phyloP scores from a whole-genome alignment of 2,329 filamentous ascomycete species.

The Dendryphion nanum region DNA sequence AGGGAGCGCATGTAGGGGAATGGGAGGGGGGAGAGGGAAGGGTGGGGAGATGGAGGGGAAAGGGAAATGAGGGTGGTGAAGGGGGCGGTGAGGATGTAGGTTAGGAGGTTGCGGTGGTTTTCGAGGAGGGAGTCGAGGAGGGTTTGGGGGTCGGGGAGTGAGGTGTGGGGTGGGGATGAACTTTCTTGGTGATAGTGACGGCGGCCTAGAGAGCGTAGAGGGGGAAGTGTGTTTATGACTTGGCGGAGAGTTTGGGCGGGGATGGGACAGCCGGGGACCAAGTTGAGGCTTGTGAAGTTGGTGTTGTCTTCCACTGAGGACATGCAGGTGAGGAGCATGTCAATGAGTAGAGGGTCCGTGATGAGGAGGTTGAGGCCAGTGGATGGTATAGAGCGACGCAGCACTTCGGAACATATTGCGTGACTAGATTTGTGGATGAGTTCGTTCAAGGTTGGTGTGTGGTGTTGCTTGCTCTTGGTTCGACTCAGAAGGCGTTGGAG shows the following conservation, averaged over 20 bases:
- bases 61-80: constrained; percentile 3
- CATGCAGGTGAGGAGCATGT: constrained; percentile 5
- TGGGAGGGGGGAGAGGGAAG: background rate
- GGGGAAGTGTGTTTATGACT: constrained; percentile 1
- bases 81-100: constrained; percentile 1
- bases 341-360: constrained; percentile 5
- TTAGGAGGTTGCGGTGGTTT: constrained; percentile 1
- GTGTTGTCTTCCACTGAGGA: background rate
- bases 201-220: too few species aligned
- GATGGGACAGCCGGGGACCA: constrained; percentile 5
- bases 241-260: background rate
- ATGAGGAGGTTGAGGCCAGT: constrained; percentile 3
- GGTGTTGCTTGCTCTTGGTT: too few species aligned
- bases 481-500: too few species aligned
- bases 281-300: background rate
- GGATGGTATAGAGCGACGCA: background rate
- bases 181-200: too few species aligned
- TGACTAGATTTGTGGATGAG: too few species aligned
- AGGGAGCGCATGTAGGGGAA: constrained; percentile 1
- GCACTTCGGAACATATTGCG: constrained; percentile 3
- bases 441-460: too few species aligned
- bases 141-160: background rate
- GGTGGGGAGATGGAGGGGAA: too few species aligned
- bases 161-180: background rate
- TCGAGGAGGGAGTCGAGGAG: background rate